These are phyloP conservation scores for Brettanomyces anomalus DNA, from an alignment of 805 yeast species.

Conservation along the genomic window DNA sequence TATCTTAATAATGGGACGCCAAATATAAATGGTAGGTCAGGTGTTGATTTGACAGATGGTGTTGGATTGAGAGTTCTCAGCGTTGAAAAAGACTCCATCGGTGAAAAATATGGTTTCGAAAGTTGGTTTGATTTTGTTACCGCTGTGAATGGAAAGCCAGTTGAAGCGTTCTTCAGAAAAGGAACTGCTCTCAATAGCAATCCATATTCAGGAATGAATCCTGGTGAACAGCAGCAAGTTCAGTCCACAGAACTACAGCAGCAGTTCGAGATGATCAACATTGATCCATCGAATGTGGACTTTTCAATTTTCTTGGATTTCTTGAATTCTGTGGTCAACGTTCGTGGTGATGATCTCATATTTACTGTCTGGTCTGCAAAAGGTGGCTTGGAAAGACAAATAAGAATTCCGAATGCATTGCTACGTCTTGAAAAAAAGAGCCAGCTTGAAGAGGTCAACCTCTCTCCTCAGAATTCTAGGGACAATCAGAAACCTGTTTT, in stretches of 20 bases:
- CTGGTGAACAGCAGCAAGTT: conserved; percentile 1
- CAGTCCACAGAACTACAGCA: conserved; percentile 3
- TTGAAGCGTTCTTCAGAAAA: conserved; percentile 25
- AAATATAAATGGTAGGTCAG: conserved; percentile 24
- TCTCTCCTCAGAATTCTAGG: conserved; percentile 10
- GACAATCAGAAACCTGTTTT: conserved; percentile 4
- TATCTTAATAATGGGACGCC: conserved; percentile 18
- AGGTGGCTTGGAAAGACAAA: conserved; percentile 54
- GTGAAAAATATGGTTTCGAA: conserved; percentile 51
- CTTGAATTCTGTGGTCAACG: conserved; percentile 20
- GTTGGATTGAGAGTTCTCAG: conserved; percentile 53
- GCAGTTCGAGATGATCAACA: conserved; percentile 2
- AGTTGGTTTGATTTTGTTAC: conserved; percentile 83
- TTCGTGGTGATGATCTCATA: conserved; percentile 25
- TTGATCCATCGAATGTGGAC: conserved; percentile 11
- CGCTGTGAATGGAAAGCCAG: conserved; percentile 67
- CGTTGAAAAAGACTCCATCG: conserved; percentile 38
- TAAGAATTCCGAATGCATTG: conserved; percentile 24
- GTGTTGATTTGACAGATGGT: conserved; percentile 16
- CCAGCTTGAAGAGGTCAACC: conserved; percentile 22
- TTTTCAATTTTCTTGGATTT: conserved; percentile 16
- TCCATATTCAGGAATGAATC: conserved; percentile 15
- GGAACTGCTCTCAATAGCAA: conserved; percentile 17
- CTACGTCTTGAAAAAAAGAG: conserved; percentile 7
- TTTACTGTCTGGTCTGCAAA: conserved; percentile 81